Evolutionary conservation across 225 moss, liverwort and hornwort genomes (phyloP), one percentile per base, ranked within the genome.

Genomic region (Sphagnum tenellum): DNA sequence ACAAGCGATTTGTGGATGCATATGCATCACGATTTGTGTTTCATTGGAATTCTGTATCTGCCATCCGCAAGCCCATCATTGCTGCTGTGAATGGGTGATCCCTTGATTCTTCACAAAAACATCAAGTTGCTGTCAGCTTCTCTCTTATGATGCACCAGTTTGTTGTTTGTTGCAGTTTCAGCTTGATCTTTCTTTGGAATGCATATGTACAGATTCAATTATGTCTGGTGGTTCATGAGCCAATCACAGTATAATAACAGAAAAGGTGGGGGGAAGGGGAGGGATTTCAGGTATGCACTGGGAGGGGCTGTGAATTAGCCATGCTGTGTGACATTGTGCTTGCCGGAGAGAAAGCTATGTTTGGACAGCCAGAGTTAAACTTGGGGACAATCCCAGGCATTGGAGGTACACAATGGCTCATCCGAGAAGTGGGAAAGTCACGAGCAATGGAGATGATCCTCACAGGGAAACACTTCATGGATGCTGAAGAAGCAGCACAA

Each of bases 381-480:
- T 78, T 94, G 78, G 91, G 91, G 14, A 84, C 84, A 47, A 91
- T 94, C 64, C 91, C 94, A 55, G 91, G 94, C 60, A 89, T 91
- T 45, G 94, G 94, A 82, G 94, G 94, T 69, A 89, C 94, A 7
- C 94, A 94, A 70, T 76, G 94, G 66, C 87, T 94, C 68, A 94
- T 94, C 64, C 89, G 94, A 56, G 82, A 94, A 76, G 84, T 91
- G 9, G 94, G 94, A 73, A 94, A 94, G 76, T 94, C 94, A 5
- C 87, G 94, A 62, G 94, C 94, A 68, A 94, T 94, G 94, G 94
- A 94, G 77, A 94, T 91, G 91, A 87, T 94, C 69, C 69, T 94
- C 55, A 94, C 94, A 0, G 91, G 94, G 52, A 85, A 91, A 70
- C 81, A 81, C 48, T 94, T 94, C 58, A 91, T 94, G 83, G 79